These are phyloP conservation scores for Andrographis paniculata DNA, from an alignment of 305 asterid species.

Conservation along the genomic window DNA sequence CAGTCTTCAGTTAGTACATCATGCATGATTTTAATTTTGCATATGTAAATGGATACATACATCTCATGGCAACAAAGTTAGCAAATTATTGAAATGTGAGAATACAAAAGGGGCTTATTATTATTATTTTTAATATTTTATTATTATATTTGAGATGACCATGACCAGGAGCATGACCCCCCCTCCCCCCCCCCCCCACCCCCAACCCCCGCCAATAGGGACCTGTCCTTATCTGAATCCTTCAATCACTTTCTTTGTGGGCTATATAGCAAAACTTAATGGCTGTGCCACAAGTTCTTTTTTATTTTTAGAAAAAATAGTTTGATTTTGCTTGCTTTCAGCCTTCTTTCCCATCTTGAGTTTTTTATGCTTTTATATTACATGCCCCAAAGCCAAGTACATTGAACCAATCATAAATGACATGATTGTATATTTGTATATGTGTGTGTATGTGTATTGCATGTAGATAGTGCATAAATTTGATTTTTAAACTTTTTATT, in stretches of 20 bases:
- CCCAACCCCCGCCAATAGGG: too few relatives aligned
- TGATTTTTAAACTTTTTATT: too few relatives aligned
- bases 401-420: conserved; percentile 32
- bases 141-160: not conserved
- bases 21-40: conserved; percentile 15
- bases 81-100: not conserved
- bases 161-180: too few relatives aligned
- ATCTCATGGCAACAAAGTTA: conserved; percentile 11
- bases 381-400: conserved; percentile 28
- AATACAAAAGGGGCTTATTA: too few relatives aligned
- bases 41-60: conserved; percentile 20
- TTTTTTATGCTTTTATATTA: too few relatives aligned
- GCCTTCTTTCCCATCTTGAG: conserved; percentile 22
- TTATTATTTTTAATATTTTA: too few relatives aligned
- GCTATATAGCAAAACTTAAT: conserved; percentile 24
- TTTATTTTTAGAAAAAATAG: too few relatives aligned
- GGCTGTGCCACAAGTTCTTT: conserved; percentile 20
- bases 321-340: conserved; percentile 2
- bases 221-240: conserved; percentile 31
- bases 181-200: too few relatives aligned
- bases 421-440: conserved; percentile 17
- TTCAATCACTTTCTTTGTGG: conserved; percentile 44
- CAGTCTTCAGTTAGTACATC: conserved; percentile 17
- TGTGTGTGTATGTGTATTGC: too few relatives aligned
- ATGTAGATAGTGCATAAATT: too few relatives aligned